phyloP scores from a whole-genome alignment of 257 asterid species.

The Solanum ossicruentum region DNA sequence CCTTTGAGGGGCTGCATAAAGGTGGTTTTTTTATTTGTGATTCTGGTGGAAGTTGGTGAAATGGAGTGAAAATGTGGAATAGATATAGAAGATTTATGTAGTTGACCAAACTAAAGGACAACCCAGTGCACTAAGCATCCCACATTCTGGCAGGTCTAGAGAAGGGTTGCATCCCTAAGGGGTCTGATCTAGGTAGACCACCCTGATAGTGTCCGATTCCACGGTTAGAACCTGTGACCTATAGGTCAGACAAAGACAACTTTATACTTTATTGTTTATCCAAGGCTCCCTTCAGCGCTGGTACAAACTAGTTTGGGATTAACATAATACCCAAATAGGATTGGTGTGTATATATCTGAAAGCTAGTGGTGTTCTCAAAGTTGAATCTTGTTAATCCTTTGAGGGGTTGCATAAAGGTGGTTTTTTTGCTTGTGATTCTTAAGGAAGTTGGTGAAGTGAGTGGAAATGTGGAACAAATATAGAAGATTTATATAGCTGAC shows the following conservation, averaged over 20 bases:
- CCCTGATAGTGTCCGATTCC: too few species aligned
- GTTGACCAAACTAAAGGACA: background rate
- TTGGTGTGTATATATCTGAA: background rate
- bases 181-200: background rate
- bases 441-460: background rate
- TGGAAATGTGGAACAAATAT: background rate
- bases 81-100: background rate
- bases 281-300: background rate
- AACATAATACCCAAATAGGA: background rate
- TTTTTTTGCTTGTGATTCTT: background rate
- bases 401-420: background rate
- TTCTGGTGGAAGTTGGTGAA: background rate
- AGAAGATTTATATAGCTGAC: background rate
- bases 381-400: background rate
- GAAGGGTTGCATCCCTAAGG: background rate
- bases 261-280: too few species aligned
- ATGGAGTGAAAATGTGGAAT: background rate
- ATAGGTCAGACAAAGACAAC: too few species aligned
- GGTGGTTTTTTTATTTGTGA: background rate
- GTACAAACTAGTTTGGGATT: background rate
- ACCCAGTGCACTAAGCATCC: background rate
- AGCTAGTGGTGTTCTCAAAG: background rate
- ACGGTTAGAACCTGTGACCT: too few species aligned
- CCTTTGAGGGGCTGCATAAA: background rate
- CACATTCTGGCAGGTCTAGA: background rate